Evolutionary conservation across 2,329 filamentous ascomycete genomes (phyloP).

Genomic region (Thermomyces lanuginosus): DNA sequence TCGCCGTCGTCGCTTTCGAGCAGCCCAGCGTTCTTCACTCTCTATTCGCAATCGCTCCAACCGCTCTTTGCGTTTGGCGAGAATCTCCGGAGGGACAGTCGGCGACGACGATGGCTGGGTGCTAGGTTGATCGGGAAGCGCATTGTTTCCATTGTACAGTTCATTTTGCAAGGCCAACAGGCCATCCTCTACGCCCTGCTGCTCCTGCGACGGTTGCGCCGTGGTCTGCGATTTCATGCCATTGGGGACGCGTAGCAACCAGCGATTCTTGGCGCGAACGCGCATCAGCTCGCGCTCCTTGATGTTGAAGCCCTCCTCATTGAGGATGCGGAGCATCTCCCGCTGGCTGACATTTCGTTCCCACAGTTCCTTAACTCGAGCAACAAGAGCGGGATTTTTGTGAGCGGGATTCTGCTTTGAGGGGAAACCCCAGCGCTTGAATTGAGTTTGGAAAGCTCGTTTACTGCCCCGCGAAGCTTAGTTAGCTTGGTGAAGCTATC

Average conservation of each 20-base stretch:
- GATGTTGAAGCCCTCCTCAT: conserved; percentile 56
- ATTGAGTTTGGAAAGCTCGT: conserved; percentile 59
- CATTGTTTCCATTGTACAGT: conserved; percentile 17
- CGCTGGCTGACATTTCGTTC: conserved; percentile 54
- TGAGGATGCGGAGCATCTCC: conserved; percentile 56
- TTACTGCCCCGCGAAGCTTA: conserved; percentile 32
- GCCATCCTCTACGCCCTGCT: conserved; percentile 20
- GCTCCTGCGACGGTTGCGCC: conserved; percentile 12
- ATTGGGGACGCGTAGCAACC: conserved; percentile 47
- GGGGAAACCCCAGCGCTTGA: conserved; percentile 65
- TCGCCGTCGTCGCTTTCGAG: conserved; percentile 50
- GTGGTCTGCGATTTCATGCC: conserved; percentile 35
- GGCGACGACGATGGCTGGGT: conserved; percentile 11
- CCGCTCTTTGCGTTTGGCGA: conserved; percentile 39
- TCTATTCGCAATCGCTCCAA: conserved; percentile 40
- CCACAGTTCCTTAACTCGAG: conserved; percentile 61
- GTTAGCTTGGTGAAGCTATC: neutral
- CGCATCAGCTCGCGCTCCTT: conserved; percentile 55
- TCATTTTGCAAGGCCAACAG: conserved; percentile 25
- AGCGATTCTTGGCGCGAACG: conserved; percentile 51
- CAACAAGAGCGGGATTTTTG: conserved; percentile 50
- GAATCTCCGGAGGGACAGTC: conserved; percentile 30
- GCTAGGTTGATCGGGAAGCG: conserved; percentile 11
- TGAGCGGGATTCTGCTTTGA: conserved; percentile 56
- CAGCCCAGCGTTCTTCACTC: conserved; percentile 45